A percentile compares a stretch with the other conserved stretches of the same genome.
These are phyloP conservation scores for Pulveroboletus sp. DNA, from an alignment of 768 basidiomycete species.

Conservation along the genomic window DNA sequence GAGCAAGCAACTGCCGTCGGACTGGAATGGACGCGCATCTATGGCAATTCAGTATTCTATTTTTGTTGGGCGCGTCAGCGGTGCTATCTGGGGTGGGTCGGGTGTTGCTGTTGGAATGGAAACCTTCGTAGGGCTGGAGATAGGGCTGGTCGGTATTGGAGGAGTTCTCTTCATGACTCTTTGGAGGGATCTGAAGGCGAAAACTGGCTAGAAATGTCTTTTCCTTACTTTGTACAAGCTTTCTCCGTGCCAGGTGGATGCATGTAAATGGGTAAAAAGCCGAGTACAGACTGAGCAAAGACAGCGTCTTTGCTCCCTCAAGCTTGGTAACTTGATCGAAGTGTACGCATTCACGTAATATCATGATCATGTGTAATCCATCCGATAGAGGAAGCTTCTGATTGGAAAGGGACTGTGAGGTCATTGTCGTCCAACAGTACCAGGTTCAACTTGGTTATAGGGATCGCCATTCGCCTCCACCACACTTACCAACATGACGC, in stretches of 20 bases:
- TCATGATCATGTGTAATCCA: neutral
- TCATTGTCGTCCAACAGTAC: neutral
- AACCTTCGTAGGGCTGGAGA: conserved; percentile 50
- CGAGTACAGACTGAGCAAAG: too few relatives aligned
- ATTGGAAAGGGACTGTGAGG: neutral
- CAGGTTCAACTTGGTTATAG: conserved; percentile 2
- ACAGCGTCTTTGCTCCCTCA: too few relatives aligned
- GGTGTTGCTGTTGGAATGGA: conserved; percentile 53
- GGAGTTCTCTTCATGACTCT: conserved; percentile 47
- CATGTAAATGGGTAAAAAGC: too few relatives aligned
- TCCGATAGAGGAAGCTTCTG: neutral
- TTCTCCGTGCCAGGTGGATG: too few relatives aligned
- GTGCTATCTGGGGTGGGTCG: conserved; percentile 46
- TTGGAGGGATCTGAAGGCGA: conserved; percentile 64
- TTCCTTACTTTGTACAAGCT: too few relatives aligned
- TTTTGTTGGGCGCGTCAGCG: conserved; percentile 52
- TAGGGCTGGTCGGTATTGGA: conserved; percentile 57
- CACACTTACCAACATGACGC: neutral
- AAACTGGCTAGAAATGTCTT: conserved; percentile 40
- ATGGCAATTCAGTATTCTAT: conserved; percentile 67
- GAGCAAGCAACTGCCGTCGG: conserved; percentile 61
- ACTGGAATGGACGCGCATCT: conserved; percentile 54
- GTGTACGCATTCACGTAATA: neutral
- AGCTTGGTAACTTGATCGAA: neutral
- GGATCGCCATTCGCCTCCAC: neutral